Base-by-base conservation (phyloP, 176 grass and related monocot species). In the Carex littledalei region DNA sequence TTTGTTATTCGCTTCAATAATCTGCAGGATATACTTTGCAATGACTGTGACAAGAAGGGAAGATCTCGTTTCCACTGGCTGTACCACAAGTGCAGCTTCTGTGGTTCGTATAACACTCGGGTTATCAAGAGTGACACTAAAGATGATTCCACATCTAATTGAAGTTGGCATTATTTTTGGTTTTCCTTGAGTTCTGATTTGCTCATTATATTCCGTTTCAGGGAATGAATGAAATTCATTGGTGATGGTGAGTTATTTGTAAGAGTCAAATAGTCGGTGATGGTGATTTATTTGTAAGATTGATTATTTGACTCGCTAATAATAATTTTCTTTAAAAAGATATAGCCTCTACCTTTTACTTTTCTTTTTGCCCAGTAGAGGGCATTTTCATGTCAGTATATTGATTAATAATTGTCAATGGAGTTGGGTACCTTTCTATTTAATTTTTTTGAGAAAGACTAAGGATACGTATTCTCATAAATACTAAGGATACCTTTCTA, bases 21-120 rank as follows among this genome's bases (percentile, higher is more conserved):
- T 77, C 9, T 89, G 22, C 63, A 97, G 94, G 94, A 94, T 81
- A 92, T 94, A 85, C 90, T 97, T 22, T 97, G 94, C 22, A 94
- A 97, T 24, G 94, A 97, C 57, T 97, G 94, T 12, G 90, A 87
- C 14, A 92, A 87, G 15, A 97, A 92, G 86, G 94, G 94, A 3
- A 85, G 39, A 47, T 89, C 90, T 9, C 81, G 87, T 5, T 97
- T 97, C 66, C 94, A 97, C 32, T 97, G 94, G 92, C 65, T 97
- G 8, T 97, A 97, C 35, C 94, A 97, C 65, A 97, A 97, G 62
- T 97, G 94, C 8, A 26, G 67, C 61, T 89, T 78, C 11, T 97
- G 94, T 59, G 84, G 92, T 60, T 97, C 94, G 0, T 97, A 97
- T 24, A 97, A 94, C 61, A 97, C 94, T 6, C 86, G 94, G 71